These are phyloP conservation scores for Nannizzia gypsea DNA, from an alignment of 2,329 filamentous ascomycete species.

Conservation along the genomic window DNA sequence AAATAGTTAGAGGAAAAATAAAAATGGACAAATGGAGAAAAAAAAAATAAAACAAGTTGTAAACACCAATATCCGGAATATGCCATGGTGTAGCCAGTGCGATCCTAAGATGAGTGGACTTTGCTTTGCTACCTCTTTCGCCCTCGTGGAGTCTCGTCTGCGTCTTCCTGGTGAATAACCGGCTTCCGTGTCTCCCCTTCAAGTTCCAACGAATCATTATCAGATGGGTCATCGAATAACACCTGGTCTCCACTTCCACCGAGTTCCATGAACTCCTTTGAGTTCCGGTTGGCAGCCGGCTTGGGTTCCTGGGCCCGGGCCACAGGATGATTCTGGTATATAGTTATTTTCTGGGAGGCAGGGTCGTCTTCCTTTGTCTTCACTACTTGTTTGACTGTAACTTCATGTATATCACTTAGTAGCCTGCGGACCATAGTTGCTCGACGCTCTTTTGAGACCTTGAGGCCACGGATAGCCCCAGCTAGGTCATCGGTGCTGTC, in stretches of 20 bases:
- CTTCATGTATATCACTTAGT: conserved; percentile 67
- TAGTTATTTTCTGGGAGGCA: background rate
- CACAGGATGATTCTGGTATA: background rate
- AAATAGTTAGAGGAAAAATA: background rate
- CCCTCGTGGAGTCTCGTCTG: background rate
- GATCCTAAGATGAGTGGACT: background rate
- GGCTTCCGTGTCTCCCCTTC: conserved; percentile 77
- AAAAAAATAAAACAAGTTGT: background rate
- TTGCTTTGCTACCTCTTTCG: background rate
- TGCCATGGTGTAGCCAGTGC: too few relatives aligned
- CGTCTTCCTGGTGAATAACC: conserved; percentile 41
- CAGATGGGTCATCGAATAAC: conserved; percentile 45
- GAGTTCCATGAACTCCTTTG: conserved; percentile 69
- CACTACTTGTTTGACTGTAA: conserved; percentile 44
- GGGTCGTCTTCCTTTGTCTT: background rate
- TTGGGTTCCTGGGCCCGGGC: conserved; percentile 42
- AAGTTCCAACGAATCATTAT: conserved; percentile 65
- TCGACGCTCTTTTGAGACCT: conserved; percentile 66
- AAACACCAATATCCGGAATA: background rate
- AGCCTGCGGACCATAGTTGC: conserved; percentile 72
- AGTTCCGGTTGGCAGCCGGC: conserved; percentile 55
- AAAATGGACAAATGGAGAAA: background rate
- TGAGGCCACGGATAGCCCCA: conserved; percentile 68
- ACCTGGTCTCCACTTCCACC: conserved; percentile 76
- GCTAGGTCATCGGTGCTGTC: conserved; percentile 91